Evolutionary conservation across 176 grass and related monocot genomes (phyloP), one percentile per base, ranked within the genome.

Genomic region (Neostapfia colusana): DNA sequence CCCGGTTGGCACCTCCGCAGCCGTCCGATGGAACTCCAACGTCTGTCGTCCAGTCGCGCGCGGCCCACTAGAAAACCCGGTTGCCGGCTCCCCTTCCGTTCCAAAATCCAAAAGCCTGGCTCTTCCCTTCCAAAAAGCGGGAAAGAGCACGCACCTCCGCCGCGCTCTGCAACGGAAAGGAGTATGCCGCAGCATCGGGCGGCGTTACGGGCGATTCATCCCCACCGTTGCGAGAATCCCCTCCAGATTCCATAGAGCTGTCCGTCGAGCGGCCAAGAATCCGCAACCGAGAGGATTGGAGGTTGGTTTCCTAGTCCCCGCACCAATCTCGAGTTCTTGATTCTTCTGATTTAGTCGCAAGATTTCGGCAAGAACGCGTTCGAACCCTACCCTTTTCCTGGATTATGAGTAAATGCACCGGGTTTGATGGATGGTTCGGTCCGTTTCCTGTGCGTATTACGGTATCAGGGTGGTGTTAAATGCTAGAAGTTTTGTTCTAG

Each of bases 301-400:
- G 75, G 75, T 79, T 18, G 39, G 39, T 26, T 86, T 73, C 50
- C 38, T 16, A 39, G 6, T 26, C 69, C 11, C 57, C 26, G 58
- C 46, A 10, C 58, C 51, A 56, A 72, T 75, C 74, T 44, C 0
- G 64, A 65, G 57, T 87, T 82, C 38, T 87, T 87, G 84, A 58
- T 82, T 81, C 77, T 76, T 48, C 2, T 27, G 24, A 58, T 25
- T 59, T 17, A 75, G 57, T 10, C 26, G 46, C 7, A 10, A 1
- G 4, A 10, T 70, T 82, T 42, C 57, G 15, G 40, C n/a, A 4
- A 63, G 36, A 63, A 38, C 55, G 35, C 0, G 1, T 11, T 44
- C 44, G 78, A 86, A 82, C 45, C 46, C 45, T 70, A 53, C 15
- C 72, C 27, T 1, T 18, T 21, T 65, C 63, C 20, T 21, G 45